These are phyloP conservation scores for Cubamyces sp. DNA, from an alignment of 768 basidiomycete species.

Conservation along the genomic window DNA sequence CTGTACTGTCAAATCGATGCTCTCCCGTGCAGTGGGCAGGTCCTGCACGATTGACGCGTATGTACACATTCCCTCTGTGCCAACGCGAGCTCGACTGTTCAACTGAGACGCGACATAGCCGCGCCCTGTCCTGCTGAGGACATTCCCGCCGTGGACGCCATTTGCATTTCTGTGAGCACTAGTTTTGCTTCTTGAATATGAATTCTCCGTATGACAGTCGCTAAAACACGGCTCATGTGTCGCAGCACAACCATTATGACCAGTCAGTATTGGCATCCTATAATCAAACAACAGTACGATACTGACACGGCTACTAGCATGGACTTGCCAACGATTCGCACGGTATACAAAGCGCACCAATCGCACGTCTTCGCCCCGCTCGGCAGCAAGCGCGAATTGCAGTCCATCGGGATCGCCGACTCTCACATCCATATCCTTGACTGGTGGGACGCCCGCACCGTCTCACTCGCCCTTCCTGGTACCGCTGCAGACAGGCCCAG, in stretches of 20 bases:
- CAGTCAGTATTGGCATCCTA: conserved; percentile 29
- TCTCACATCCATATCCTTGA: conserved; percentile 48
- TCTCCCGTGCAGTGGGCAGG: conserved; percentile 38
- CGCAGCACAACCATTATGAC: conserved; percentile 44
- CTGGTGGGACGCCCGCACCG: conserved; percentile 50
- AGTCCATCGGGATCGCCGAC: conserved; percentile 35
- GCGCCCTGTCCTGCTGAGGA: conserved; percentile 45
- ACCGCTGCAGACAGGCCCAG: conserved; percentile 2
- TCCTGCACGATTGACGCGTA: conserved; percentile 40
- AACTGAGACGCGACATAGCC: conserved; percentile 24
- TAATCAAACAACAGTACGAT: not conserved
- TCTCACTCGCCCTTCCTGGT: conserved; percentile 35
- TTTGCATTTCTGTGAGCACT: conserved; percentile 50
- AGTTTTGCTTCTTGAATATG: not conserved
- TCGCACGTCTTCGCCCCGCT: conserved; percentile 52
- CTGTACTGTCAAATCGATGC: conserved; percentile 41
- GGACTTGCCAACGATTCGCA: conserved; percentile 39
- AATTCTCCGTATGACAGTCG: not conserved
- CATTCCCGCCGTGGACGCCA: conserved; percentile 52
- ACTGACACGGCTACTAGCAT: conserved; percentile 29
- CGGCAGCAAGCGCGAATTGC: conserved; percentile 44
- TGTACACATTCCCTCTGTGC: conserved; percentile 25
- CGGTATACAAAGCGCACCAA: conserved; percentile 31
- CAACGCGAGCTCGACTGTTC: not conserved
- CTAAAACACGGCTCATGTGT: not conserved